Evolutionary conservation across 768 basidiomycete genomes (phyloP).

Genomic region (Austroboletus eburneus): DNA sequence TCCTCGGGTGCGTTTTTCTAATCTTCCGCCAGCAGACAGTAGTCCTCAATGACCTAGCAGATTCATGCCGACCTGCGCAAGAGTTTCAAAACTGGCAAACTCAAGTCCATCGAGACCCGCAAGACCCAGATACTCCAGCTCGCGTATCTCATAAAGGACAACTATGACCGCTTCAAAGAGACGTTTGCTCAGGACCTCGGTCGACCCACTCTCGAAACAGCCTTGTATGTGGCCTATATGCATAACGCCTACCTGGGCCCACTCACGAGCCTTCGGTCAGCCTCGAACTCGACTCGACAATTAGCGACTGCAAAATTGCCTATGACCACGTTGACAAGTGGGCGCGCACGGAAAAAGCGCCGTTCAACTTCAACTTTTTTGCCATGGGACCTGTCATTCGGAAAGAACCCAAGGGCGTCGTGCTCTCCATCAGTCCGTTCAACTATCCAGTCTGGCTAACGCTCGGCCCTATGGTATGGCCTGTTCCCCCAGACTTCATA

Average conservation of each 20-base stretch:
- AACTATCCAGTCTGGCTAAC: too few relatives aligned
- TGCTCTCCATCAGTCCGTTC: too few relatives aligned
- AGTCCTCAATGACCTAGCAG: conserved; percentile 32
- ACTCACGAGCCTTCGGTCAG: conserved; percentile 39
- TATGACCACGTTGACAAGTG: conserved; percentile 69
- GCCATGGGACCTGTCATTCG: conserved; percentile 60
- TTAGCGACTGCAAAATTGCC: conserved; percentile 52
- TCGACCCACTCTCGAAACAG: conserved; percentile 54
- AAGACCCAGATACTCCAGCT: conserved; percentile 76
- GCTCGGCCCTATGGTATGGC: too few relatives aligned
- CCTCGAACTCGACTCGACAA: conserved; percentile 53
- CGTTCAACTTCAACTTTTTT: conserved; percentile 52
- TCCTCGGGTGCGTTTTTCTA: conserved; percentile 41
- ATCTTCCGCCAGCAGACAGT: too few relatives aligned
- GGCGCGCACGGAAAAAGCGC: conserved; percentile 58
- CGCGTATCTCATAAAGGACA: conserved; percentile 71
- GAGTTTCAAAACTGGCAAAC: conserved; percentile 64
- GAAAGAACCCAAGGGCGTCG: conserved; percentile 75
- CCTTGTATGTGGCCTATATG: conserved; percentile 41
- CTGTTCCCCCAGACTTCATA: too few relatives aligned
- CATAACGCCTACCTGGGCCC: too few relatives aligned
- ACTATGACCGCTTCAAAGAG: conserved; percentile 53
- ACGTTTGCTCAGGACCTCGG: conserved; percentile 62
- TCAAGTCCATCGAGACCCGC: conserved; percentile 58
- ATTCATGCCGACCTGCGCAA: conserved; percentile 50